phyloP scores from a whole-genome alignment of 768 basidiomycete genomes.

The Rossbeevera mucosa region DNA sequence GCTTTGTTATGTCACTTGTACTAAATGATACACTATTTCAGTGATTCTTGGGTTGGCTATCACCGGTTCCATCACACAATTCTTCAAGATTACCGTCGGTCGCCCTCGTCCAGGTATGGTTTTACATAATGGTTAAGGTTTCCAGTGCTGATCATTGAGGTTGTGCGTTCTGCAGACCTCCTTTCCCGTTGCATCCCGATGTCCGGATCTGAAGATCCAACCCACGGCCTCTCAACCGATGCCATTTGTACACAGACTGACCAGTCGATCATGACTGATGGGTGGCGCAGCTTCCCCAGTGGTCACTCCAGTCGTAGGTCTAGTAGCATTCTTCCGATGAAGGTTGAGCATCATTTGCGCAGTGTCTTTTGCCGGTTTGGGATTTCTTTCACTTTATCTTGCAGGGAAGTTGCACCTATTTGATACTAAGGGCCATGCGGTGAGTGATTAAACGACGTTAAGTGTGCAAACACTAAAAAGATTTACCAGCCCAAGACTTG shows the following conservation, averaged over 20 bases:
- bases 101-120: constrained; percentile 76
- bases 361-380: constrained; percentile 93
- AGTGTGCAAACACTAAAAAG: background rate
- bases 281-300: constrained; percentile 89
- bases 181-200: constrained; percentile 57
- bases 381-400: constrained; percentile 82
- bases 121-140: background rate
- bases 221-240: constrained; percentile 68
- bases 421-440: constrained; percentile 70
- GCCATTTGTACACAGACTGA: constrained; percentile 77
- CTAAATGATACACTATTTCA: constrained; percentile 22
- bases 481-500: constrained; percentile 66
- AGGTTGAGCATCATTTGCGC: constrained; percentile 8
- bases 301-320: constrained; percentile 83
- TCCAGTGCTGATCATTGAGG: background rate
- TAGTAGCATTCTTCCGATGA: background rate
- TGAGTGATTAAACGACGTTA: constrained; percentile 28
- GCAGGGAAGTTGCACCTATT: constrained; percentile 92
- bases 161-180: constrained; percentile 17
- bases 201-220: constrained; percentile 57
- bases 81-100: constrained; percentile 83
- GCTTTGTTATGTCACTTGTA: constrained; percentile 22
- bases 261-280: constrained; percentile 58
- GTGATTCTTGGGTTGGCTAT: constrained; percentile 72
- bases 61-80: constrained; percentile 78